Evolutionary conservation across 768 basidiomycete species (phyloP), one percentile per base, ranked within the genome.

Genomic region (Panaeolus cyanescens): DNA sequence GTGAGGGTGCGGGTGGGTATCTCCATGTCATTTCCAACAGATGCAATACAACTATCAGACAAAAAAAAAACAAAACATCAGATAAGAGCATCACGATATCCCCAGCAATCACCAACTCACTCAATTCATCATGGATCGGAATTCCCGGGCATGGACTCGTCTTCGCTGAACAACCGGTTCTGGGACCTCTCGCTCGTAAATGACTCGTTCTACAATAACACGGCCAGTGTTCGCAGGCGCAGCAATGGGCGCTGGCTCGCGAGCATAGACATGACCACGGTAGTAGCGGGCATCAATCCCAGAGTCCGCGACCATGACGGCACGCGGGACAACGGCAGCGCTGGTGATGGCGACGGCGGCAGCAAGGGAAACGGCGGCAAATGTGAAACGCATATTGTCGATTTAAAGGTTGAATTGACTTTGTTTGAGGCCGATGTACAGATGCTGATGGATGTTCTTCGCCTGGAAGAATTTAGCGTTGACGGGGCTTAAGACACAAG

Each of bases 321-420:
- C 62, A 6, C 68, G 68, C 32, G 71, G 68, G 31, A 75, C 61
- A 50, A 70, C 68, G 20, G 72, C 72, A 20, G 73, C 74, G 56
- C 65, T 65, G 25, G 67, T 61, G 62, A 70, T 59, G 32, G 71
- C 62, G 50, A 69, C 59, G 59, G 66, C 65, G 40, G 65, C 65
- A 59, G 68, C 62, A 50, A 50, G 45, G 58, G 68, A 61, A 54
- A 70, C 60, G 62, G 65, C 33, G 55, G 65, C 56, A 57, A 65
- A 56, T 20, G 65, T 64, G 69, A 72, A 67, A 63, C 71, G 74
- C 74, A 76, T 73, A 56, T 40, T 70, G 67, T n/a, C 36, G 31
- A 32, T 31, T 34, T 12, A 32, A 32, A 54, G 31, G 30, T 32
- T 22, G 58, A 50, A 32, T 31, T 50, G 58, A 36, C 30, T 19